Evolutionary conservation across 306 rosid species (phyloP), one percentile per base, ranked within the genome.

Genomic region (Ormosia semicastrata): DNA sequence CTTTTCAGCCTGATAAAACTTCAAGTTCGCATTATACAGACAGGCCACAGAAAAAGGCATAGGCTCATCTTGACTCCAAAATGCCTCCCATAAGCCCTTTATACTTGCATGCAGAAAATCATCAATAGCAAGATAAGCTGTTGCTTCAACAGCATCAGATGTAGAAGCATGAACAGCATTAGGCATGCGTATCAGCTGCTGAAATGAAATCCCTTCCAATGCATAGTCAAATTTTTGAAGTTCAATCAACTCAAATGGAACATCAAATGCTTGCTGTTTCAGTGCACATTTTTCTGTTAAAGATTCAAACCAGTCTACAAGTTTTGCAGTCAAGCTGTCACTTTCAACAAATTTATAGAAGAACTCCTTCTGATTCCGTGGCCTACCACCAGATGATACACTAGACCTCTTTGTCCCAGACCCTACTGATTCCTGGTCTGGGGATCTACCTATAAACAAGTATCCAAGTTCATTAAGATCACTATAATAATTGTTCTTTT

Each of bases 171-270:
- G 87, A 63, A 91, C 87, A 56, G 95, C 92, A 87, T 85, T 87
- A 57, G 99, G 97, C 98, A 95, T 95, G 77, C 98, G 92, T 65
- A 94, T 90, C 83, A 95, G 85, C 87, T 95, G 99, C 90, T 90
- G 99, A 90, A 95, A 95, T 79, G 93, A 83, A 85, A 95, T 90
- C 75, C 99, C 99, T 86, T 95, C 99, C 83, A 95, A 80, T 74
- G 99, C 99, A 86, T 95, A 95, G 80, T 95, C 99, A 65, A 95
- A 95, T 80, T 95, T 95, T 89, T 95, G 98, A 80, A 95, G 94
- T 78, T 95, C 99, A 80, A 95, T 85, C 83, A 93, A 78, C 91
- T 95, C 99, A 84, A 95, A 95, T 71, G 99, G 99, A 80, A 89
- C 97, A 67, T 90, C 94, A 81, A 93, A 93, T 80, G 90, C 89